A percentile compares a stretch with the other conserved stretches of the same genome.
phyloP scores from a whole-genome alignment of 345 rosid species.

The Hibiscus tridactylites region DNA sequence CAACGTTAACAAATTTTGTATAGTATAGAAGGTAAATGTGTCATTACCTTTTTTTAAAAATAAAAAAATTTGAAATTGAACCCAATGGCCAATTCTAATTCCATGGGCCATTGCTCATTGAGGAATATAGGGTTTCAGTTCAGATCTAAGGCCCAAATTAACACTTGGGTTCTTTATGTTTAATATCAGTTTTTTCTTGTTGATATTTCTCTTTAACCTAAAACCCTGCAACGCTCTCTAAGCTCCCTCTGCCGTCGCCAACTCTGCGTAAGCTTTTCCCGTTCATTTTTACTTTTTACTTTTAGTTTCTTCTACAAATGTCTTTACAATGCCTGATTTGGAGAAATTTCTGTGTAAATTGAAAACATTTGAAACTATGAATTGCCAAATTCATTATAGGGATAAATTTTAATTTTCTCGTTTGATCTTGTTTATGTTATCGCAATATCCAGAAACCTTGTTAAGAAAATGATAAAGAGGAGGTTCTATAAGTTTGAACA shows the following conservation, averaged over 20 bases:
- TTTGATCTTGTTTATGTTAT: neutral
- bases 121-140: too few relatives aligned
- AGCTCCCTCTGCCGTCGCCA: neutral
- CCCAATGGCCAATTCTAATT: too few relatives aligned
- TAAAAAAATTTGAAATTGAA: too few relatives aligned
- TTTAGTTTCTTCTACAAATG: neutral
- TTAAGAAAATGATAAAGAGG: conserved; percentile 62
- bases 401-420: neutral
- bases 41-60: too few relatives aligned
- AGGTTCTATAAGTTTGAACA: conserved; percentile 66
- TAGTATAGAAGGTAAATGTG: too few relatives aligned
- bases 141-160: too few relatives aligned
- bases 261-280: neutral
- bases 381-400: neutral
- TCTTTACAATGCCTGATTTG: neutral
- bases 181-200: too few relatives aligned
- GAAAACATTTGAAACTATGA: neutral
- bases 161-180: too few relatives aligned
- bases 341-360: neutral
- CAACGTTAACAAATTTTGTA: too few relatives aligned
- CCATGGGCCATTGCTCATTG: too few relatives aligned
- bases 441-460: neutral
- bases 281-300: neutral
- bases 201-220: neutral
- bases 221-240: neutral